Base-by-base conservation (phyloP, 805 yeast genomes). In the Cyberlindnera xylosilytica region DNA sequence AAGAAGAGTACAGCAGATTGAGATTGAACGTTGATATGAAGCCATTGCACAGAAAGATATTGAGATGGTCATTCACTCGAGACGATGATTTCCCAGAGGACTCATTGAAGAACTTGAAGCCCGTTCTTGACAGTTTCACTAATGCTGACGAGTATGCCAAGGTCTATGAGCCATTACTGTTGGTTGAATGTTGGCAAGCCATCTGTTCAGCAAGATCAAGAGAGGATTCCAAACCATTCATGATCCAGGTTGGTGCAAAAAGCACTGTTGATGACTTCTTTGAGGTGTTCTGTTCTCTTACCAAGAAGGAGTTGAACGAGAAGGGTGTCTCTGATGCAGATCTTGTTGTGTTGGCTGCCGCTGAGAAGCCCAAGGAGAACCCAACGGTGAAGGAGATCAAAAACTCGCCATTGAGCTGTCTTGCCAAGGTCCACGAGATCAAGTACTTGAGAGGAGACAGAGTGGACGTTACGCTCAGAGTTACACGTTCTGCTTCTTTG, bases 101-200 rank as follows among this genome's bases (percentile, higher is more conserved):
- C 20, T 74, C 69, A 4, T 62, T 62, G 2, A 54, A 57, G 2
- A 60, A 67, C 1, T 27, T 51, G 12, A 20, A 19, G 20, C 36
- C 47, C 2, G 82, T 87, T 6, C 74, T 76, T 22, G 79, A 79
- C 50, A 54, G 63, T 2, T 93, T 87, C 56, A 44, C 54, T 0
- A 66, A 75, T 38, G 79, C 80, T 4, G 68, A 65, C n/a, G 88
- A 84, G 3, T 93, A 95, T 56, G 76, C 75, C 36, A 67, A 69
- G 27, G 71, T 76, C 1, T 83, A 87, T 61, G 86, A 82, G 51
- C 99, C 99, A 0, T 69, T 93, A 33, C 66, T 93, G 34, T 65
- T 90, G 58, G 64, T 91, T 31, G 99, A 93, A 64, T 86, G 96
- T 49, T 95, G 98, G 97, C 96, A 90, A 56, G 84, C 87, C 0